These are phyloP conservation scores for Chrysanthemum lavandulifolium DNA, from an alignment of 129 eudicot genomes.

Conservation along the genomic window DNA sequence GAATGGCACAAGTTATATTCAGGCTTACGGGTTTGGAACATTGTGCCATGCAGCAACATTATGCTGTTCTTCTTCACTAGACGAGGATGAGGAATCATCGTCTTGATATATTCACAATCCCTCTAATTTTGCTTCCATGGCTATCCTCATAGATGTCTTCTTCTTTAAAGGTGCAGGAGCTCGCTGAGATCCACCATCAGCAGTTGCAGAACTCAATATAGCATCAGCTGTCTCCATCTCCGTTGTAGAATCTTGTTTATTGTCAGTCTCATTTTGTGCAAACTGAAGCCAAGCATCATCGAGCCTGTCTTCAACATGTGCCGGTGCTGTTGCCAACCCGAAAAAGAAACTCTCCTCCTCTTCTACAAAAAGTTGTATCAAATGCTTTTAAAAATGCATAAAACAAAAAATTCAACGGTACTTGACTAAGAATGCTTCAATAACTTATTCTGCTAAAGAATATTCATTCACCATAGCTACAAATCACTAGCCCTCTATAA, in stretches of 20 bases:
- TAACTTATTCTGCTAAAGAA: no score
- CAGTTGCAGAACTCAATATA: slow-evolving; percentile 58
- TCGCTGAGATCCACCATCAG: slow-evolving; percentile 85
- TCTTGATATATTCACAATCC: slow-evolving; percentile 53
- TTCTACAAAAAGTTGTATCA: slow-evolving; percentile 29
- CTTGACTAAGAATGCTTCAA: no score
- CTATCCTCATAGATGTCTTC: slow-evolving; percentile 57
- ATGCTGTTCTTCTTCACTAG: slow-evolving; percentile 43
- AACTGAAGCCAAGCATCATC: slow-evolving; percentile 99
- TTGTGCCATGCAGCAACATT: slow-evolving; percentile 83
- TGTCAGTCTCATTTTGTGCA: slow-evolving; percentile 66
- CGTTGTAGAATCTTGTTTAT: slow-evolving; percentile 43
- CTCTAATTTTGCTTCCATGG: slow-evolving; percentile 98
- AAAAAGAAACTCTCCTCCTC: slow-evolving; percentile 83
- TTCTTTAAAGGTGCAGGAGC: slow-evolving; percentile 46
- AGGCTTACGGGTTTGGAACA: slow-evolving; percentile 96
- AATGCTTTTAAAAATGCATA: no score
- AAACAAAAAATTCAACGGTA: no score
- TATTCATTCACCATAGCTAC: neutral
- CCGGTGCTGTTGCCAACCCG: slow-evolving; percentile 99
- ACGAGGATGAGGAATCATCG: slow-evolving; percentile 25
- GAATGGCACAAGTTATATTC: slow-evolving; percentile 4
- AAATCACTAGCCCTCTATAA: no score
- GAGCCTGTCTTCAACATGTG: slow-evolving; percentile 95
- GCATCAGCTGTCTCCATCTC: slow-evolving; percentile 46